Conservation (phyloP, 2,329 filamentous ascomycete genomes). For the Nothomitra cinnamomea region DNA sequence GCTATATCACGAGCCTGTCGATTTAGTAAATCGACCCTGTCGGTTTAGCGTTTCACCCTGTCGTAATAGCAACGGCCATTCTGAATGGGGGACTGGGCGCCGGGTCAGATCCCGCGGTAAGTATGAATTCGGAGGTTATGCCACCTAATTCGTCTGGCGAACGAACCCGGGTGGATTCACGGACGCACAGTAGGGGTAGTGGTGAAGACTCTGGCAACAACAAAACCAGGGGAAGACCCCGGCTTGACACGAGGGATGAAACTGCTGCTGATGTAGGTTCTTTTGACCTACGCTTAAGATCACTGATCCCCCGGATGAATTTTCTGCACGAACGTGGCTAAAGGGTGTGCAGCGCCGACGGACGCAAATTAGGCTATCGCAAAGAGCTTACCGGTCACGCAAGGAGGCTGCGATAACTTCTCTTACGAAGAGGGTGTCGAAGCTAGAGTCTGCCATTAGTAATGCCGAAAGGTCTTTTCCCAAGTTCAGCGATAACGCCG, state of each 20-base stretch:
- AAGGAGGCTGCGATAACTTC: constrained; percentile 68
- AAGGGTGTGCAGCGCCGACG: constrained; percentile 44
- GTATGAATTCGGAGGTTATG: background rate
- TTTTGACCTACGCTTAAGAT: constrained; percentile 6
- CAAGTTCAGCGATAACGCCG: constrained; percentile 44
- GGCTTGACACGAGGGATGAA: constrained; percentile 60
- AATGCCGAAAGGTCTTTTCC: constrained; percentile 59
- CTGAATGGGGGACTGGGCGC: background rate
- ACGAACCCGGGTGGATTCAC: background rate
- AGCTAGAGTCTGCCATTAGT: constrained; percentile 51
- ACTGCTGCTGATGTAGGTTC: constrained; percentile 64
- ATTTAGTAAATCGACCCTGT: no score
- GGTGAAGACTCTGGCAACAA: constrained; percentile 15
- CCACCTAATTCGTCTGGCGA: background rate
- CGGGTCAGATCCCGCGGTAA: background rate
- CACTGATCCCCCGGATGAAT: constrained; percentile 3
- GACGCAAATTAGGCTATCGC: constrained; percentile 74
- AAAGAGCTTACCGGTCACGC: constrained; percentile 67
- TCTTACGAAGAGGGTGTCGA: constrained; percentile 51
- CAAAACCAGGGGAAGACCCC: constrained; percentile 53
- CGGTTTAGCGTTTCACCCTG: no score
- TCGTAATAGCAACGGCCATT: no score
- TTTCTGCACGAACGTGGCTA: constrained; percentile 4
- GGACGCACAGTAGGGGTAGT: background rate
- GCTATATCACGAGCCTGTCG: no score